Evolutionary conservation across 1,284 basidiomycete genomes (phyloP).

Genomic region (Omphalotus olearius): DNA sequence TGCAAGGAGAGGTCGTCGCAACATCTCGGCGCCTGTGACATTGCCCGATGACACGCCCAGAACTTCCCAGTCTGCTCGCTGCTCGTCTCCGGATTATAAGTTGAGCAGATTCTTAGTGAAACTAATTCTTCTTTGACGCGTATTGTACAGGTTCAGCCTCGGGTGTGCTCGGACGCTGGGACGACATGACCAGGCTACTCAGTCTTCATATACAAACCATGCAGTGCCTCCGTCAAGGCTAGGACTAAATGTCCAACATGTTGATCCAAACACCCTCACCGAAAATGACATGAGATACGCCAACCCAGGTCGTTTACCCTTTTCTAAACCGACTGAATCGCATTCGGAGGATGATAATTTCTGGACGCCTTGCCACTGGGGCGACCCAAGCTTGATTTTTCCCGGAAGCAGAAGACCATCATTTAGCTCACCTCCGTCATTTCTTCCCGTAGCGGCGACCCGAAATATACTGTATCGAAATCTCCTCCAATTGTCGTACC

Average conservation of each 20-base stretch:
- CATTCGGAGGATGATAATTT: not conserved
- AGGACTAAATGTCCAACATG: not conserved
- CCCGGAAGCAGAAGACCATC: not conserved
- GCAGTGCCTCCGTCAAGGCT: no score
- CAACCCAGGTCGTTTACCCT: not conserved
- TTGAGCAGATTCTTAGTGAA: not conserved
- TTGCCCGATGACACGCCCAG: not conserved
- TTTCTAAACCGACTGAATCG: not conserved
- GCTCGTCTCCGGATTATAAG: not conserved
- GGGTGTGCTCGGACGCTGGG: no score
- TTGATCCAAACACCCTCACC: not conserved
- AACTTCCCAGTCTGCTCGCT: not conserved
- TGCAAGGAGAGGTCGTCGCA: not conserved
- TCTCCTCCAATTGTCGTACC: constrained; percentile 33
- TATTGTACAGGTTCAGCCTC: not conserved
- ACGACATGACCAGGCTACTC: no score
- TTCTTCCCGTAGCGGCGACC: constrained; percentile 17
- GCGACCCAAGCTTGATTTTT: constrained; percentile 4
- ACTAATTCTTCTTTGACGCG: not conserved
- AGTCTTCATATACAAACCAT: no score
- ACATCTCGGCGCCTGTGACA: not conserved
- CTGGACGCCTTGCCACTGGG: constrained; percentile 7
- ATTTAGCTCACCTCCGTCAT: not conserved
- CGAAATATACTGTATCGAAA: constrained; percentile 38
- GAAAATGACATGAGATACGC: not conserved